Conservation (phyloP, 2,329 filamentous ascomycete species). For the Neopestalotiopsis clavispora region DNA sequence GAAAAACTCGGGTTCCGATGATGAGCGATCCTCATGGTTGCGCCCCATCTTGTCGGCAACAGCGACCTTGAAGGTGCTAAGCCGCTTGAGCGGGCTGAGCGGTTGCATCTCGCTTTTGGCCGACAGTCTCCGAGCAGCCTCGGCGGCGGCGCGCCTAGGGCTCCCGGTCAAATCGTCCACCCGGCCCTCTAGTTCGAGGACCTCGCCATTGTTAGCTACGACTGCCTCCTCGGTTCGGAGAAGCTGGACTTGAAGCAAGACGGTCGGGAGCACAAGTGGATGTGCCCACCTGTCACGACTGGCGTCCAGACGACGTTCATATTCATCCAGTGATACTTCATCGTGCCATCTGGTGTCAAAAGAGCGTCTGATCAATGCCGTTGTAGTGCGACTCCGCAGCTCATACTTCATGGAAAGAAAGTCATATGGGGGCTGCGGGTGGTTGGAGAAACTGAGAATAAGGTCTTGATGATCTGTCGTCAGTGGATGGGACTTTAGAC, state of each 20-base stretch:
- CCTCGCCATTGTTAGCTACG: conserved; percentile 47
- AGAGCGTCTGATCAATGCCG: conserved; percentile 48
- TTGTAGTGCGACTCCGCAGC: conserved; percentile 42
- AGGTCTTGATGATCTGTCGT: conserved; percentile 35
- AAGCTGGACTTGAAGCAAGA: conserved; percentile 52
- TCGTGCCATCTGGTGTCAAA: conserved; percentile 46
- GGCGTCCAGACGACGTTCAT: conserved; percentile 49
- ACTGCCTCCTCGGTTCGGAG: conserved; percentile 50
- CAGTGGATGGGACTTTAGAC: conserved; percentile 15
- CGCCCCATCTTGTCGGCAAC: conserved; percentile 31
- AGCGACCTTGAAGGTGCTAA: conserved; percentile 31
- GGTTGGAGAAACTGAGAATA: conserved; percentile 49
- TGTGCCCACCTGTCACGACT: conserved; percentile 51
- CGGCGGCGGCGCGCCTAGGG: conserved; percentile 29
- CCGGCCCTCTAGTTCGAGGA: conserved; percentile 45
- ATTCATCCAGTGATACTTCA: conserved; percentile 49
- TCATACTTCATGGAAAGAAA: conserved; percentile 53
- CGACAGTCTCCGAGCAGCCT: conserved; percentile 27
- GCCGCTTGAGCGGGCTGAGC: conserved; percentile 30
- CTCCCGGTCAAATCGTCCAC: conserved; percentile 48
- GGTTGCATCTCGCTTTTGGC: conserved; percentile 22
- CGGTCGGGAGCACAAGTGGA: conserved; percentile 49
- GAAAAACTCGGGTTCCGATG: neutral
- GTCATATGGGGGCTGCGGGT: conserved; percentile 50
- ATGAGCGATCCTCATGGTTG: neutral